A percentile compares a stretch with the other conserved stretches of the same genome.
These are phyloP conservation scores for Fusarium virguliforme DNA, from an alignment of 2,329 filamentous ascomycete species.

Conservation along the genomic window DNA sequence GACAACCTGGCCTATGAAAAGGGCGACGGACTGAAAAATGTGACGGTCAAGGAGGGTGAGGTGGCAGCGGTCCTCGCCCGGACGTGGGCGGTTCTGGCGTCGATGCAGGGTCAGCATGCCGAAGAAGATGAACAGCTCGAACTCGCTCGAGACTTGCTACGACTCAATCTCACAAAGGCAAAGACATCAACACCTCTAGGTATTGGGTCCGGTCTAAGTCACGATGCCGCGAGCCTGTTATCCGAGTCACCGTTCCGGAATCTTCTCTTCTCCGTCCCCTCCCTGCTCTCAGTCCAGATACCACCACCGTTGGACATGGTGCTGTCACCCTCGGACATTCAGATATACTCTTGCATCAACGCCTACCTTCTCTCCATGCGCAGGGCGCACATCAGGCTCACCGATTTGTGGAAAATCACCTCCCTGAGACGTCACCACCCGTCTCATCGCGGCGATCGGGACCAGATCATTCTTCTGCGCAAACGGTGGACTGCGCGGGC, in stretches of 20 bases:
- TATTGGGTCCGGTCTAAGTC: slow-evolving; percentile 56
- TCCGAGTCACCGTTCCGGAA: slow-evolving; percentile 79
- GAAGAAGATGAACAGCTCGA: slow-evolving; percentile 90
- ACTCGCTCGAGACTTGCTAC: slow-evolving; percentile 83
- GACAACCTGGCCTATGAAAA: slow-evolving; percentile 73
- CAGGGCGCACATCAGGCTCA: slow-evolving; percentile 86
- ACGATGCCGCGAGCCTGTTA: slow-evolving; percentile 56
- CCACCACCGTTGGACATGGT: slow-evolving; percentile 90
- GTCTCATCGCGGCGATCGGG: slow-evolving; percentile 74
- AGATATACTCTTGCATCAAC: slow-evolving; percentile 87
- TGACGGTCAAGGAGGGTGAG: slow-evolving; percentile 87
- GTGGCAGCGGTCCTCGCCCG: slow-evolving; percentile 82
- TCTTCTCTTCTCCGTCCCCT: slow-evolving; percentile 83
- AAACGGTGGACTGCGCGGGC: slow-evolving; percentile 75
- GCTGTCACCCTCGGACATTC: slow-evolving; percentile 81
- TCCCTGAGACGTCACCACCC: slow-evolving; percentile 84
- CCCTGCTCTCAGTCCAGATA: slow-evolving; percentile 79
- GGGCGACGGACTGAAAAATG: slow-evolving; percentile 62
- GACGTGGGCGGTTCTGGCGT: slow-evolving; percentile 85
- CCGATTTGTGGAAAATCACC: slow-evolving; percentile 89
- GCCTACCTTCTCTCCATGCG: slow-evolving; percentile 89
- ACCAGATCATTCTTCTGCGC: slow-evolving; percentile 74
- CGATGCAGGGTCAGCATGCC: slow-evolving; percentile 77
- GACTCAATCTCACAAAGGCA: slow-evolving; percentile 74
- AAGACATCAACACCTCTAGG: slow-evolving; percentile 59